Percentiles rank a stretch among this genome's conserved stretches.
These are phyloP conservation scores for Epichloe baconii DNA, from an alignment of 2,329 filamentous ascomycete genomes.

Conservation along the genomic window DNA sequence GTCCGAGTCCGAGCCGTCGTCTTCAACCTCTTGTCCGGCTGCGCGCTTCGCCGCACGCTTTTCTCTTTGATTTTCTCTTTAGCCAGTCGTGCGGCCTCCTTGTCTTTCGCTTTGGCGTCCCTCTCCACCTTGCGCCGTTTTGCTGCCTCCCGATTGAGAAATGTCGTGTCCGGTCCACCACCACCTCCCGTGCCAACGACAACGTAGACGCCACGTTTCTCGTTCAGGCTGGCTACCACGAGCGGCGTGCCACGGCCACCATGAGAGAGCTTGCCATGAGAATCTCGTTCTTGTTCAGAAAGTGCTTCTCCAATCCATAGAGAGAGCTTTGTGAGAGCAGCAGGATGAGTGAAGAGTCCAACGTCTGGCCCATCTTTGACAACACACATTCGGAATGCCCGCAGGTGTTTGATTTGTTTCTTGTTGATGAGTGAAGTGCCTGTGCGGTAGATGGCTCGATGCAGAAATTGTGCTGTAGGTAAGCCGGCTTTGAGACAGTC, in stretches of 20 bases:
- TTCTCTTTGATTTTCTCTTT: constrained; percentile 47
- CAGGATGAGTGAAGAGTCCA: constrained; percentile 80
- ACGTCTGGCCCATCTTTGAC: constrained; percentile 93
- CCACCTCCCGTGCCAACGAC: constrained; percentile 89
- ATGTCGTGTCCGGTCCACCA: constrained; percentile 57
- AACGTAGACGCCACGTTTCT: constrained; percentile 74
- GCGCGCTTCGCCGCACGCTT: constrained; percentile 46
- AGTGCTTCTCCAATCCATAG: constrained; percentile 92
- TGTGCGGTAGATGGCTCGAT: constrained; percentile 84
- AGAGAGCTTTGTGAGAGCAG: constrained; percentile 83
- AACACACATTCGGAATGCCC: constrained; percentile 87
- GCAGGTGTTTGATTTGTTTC: constrained; percentile 81
- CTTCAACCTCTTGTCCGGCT: constrained; percentile 27
- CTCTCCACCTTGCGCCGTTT: constrained; percentile 50
- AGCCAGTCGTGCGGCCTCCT: constrained; percentile 42
- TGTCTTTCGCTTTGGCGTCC: constrained; percentile 48
- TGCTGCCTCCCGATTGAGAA: constrained; percentile 53
- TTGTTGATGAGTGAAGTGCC: constrained; percentile 87
- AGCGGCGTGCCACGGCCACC: constrained; percentile 68
- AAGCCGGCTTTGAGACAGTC: constrained; percentile 64
- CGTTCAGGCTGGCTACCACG: constrained; percentile 81
- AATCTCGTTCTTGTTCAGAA: constrained; percentile 72
- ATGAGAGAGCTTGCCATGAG: constrained; percentile 52
- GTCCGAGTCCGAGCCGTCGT: constrained; percentile 32
- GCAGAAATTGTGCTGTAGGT: constrained; percentile 73